Evolutionary conservation across 2,329 filamentous ascomycete genomes (phyloP).

Genomic region (Septoria petroselini): DNA sequence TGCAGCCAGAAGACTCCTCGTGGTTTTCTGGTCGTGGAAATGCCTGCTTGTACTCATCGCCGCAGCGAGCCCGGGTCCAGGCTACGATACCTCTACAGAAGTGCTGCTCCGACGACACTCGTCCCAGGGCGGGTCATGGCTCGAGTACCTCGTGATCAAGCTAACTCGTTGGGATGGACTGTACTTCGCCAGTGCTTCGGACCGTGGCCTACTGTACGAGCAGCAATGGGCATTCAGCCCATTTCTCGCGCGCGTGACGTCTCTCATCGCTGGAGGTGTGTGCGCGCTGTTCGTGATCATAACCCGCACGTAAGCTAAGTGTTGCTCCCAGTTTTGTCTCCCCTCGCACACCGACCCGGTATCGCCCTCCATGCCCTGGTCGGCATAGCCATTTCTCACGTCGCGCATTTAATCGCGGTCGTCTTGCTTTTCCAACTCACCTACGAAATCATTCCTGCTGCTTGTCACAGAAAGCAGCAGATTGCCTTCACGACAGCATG

Average conservation of each 20-base stretch:
- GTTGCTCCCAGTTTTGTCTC: slow-evolving; percentile 14
- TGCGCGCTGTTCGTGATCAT: slow-evolving; percentile 28
- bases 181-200: slow-evolving; percentile 65
- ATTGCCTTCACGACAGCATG: slow-evolving; percentile 66
- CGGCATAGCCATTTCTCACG: slow-evolving; percentile 66
- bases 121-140: slow-evolving; percentile 22
- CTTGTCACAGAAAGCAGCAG: slow-evolving; percentile 33
- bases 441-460: slow-evolving; percentile 51
- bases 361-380: slow-evolving; percentile 46
- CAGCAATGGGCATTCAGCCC: slow-evolving; percentile 83
- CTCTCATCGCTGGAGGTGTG: slow-evolving; percentile 44
- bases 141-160: slow-evolving; percentile 50
- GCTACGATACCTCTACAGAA: slow-evolving; percentile 76
- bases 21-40: slow-evolving; percentile 64
- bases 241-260: slow-evolving; percentile 49
- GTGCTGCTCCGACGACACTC: slow-evolving; percentile 43
- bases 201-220: slow-evolving; percentile 67
- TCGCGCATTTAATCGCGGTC: slow-evolving; percentile 73
- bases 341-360: slow-evolving; percentile 6
- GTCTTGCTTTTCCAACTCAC: slow-evolving; percentile 68
- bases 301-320: slow-evolving; percentile 31
- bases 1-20: slow-evolving; percentile 16
- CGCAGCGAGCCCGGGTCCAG: slow-evolving; percentile 54
- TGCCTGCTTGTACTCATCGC: slow-evolving; percentile 61
- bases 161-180: slow-evolving; percentile 78